Evolutionary conservation across 2,329 filamentous ascomycete genomes (phyloP), one percentile per base, ranked within the genome.

Genomic region (Hypoxylon sp.): DNA sequence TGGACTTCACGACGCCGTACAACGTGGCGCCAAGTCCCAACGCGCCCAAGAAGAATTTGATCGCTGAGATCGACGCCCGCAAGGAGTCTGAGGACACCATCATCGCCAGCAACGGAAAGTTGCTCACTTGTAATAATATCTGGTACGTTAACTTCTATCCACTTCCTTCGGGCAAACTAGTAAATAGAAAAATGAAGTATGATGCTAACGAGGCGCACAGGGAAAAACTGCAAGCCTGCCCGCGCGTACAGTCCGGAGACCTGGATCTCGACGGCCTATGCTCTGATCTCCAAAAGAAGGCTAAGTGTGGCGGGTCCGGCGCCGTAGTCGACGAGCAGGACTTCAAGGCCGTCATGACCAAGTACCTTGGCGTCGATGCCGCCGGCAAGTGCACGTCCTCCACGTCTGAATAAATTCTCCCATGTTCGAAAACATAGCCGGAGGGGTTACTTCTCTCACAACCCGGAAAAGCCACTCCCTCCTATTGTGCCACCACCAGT

Each of bases 261-360:
- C 93, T 98, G 70, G 96, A 99, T 71, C 91, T 99, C 51, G 96
- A 99, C 76, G 90, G 91, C 32, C 86, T 99, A 23, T 99, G 96
- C 81, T 91, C 91, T 3, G 94, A 99, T 77, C 87, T 99, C 12
- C 92, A 95, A 70, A 92, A 94, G 78, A 99, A 99, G 82, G 96
- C 96, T 62, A 96, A 95, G 76, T 99, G 96, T 79, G 97, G 94
- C 0, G 92, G 97, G 71, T 91, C 86, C 16, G 95, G 96, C 14
- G 93, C 96, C 11, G 93, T 97, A 16, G 92, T 99, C 23, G 91
- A 94, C 67, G 90, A 97, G 80, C 88, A 88, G 58, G 94, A 98
- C 74, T 97, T 98, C 73, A 91, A 97, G 75, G 87, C 85, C 41
- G 91, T 94, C 55, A 85, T 95, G 80, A 86, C 83, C 66, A 89